Evolutionary conservation across 2,329 filamentous ascomycete species (phyloP).

Genomic region (Botrytis paeoniae): DNA sequence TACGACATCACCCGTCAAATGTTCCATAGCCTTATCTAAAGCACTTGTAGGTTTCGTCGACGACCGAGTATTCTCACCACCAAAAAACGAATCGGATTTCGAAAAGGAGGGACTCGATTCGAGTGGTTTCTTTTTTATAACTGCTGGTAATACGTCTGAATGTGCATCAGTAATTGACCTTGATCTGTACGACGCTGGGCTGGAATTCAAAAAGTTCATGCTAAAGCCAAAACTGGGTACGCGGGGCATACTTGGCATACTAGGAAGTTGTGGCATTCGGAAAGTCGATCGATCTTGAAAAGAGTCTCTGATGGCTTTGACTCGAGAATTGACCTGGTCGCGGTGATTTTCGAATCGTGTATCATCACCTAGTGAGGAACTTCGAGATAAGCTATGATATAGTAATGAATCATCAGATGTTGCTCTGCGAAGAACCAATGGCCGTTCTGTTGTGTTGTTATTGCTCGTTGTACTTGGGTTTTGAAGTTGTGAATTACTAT

Average conservation of each 20-base stretch:
- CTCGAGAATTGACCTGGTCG: slow-evolving; percentile 81
- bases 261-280: slow-evolving; percentile 63
- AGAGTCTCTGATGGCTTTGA: slow-evolving; percentile 88
- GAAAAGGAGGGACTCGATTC: slow-evolving; percentile 24
- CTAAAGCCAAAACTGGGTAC: slow-evolving; percentile 41
- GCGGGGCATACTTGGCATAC: slow-evolving; percentile 46
- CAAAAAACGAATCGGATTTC: slow-evolving; percentile 23
- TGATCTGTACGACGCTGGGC: slow-evolving; percentile 28
- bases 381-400: slow-evolving; percentile 70
- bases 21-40: slow-evolving; percentile 55
- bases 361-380: slow-evolving; percentile 83
- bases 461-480: not conserved
- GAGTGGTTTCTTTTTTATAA: slow-evolving; percentile 27
- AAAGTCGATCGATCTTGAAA: slow-evolving; percentile 76
- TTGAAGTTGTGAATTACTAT: slow-evolving; percentile 22
- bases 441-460: slow-evolving; percentile 19
- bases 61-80: slow-evolving; percentile 22
- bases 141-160: slow-evolving; percentile 33
- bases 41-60: slow-evolving; percentile 32
- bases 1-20: slow-evolving; percentile 79
- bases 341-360: slow-evolving; percentile 75
- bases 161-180: slow-evolving; percentile 32
- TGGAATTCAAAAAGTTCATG: slow-evolving; percentile 36
- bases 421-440: slow-evolving; percentile 51
- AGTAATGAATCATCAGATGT: slow-evolving; percentile 78